These are phyloP conservation scores for Scytalidium lignicola DNA, from an alignment of 2,329 filamentous ascomycete species.

Conservation along the genomic window DNA sequence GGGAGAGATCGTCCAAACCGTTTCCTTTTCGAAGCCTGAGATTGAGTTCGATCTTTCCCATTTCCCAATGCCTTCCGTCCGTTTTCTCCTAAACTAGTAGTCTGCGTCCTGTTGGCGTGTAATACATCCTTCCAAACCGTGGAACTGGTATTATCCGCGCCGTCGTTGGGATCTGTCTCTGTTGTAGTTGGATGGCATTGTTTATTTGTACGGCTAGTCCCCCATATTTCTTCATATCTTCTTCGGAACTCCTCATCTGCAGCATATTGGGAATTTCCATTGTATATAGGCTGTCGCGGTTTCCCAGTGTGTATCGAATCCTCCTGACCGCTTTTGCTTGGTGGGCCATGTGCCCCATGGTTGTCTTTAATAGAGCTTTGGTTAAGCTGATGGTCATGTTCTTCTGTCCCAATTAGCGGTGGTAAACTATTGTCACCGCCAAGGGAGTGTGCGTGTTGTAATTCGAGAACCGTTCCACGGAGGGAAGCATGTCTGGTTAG, in stretches of 20 bases:
- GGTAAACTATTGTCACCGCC: too few relatives aligned
- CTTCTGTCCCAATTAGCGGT: too few relatives aligned
- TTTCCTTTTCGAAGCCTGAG: neutral
- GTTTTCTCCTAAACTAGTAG: neutral
- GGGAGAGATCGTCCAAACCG: neutral
- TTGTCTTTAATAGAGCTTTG: too few relatives aligned
- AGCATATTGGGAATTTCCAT: neutral
- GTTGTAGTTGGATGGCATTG: neutral
- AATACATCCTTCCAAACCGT: neutral
- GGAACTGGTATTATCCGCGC: neutral
- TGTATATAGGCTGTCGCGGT: too few relatives aligned
- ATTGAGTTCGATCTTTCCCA: neutral
- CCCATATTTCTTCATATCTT: constrained; percentile 11
- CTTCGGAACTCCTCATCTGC: constrained; percentile 6
- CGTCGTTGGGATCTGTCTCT: neutral
- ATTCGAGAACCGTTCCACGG: neutral
- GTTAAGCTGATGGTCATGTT: too few relatives aligned
- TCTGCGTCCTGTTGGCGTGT: neutral
- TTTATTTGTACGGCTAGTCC: neutral
- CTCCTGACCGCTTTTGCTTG: too few relatives aligned
- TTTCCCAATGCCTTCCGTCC: neutral
- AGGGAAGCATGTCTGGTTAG: neutral
- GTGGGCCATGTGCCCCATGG: too few relatives aligned
- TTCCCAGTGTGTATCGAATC: too few relatives aligned
- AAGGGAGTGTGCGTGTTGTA: too few relatives aligned